A percentile compares a stretch with the other conserved stretches of the same genome.
phyloP scores from a whole-genome alignment of 257 asterid species.

The Solanum etuberosum region DNA sequence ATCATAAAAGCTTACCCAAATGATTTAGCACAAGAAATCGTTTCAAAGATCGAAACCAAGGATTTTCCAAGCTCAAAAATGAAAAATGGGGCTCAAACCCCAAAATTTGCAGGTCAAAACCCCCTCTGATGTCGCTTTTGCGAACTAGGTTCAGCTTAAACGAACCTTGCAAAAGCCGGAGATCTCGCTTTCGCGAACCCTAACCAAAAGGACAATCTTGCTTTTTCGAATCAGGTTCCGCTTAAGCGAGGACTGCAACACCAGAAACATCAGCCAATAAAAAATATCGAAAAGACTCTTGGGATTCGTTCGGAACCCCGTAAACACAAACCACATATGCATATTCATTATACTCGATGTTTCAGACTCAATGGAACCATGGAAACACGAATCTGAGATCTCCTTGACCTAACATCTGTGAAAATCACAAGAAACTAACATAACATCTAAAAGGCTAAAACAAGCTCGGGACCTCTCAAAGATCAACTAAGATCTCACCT shows the following conservation, averaged over 20 bases:
- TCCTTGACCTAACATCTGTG: not conserved
- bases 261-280: not conserved
- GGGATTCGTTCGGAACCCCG: not conserved
- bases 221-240: not conserved
- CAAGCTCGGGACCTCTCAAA: not conserved
- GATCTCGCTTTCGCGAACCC: not conserved
- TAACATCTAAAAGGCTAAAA: not conserved
- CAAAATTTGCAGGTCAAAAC: not conserved
- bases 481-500: not conserved
- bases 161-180: not conserved
- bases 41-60: not conserved
- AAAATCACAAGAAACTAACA: not conserved
- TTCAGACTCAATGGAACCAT: not conserved
- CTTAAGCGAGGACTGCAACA: not conserved
- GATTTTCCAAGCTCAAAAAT: not conserved
- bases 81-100: not conserved
- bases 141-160: not conserved
- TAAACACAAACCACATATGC: not conserved
- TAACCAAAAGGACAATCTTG: accelerated
- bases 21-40: not conserved
- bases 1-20: not conserved
- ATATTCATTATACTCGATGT: not conserved
- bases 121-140: not conserved
- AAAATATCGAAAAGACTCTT: too few relatives aligned
- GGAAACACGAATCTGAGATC: not conserved